Evolutionary conservation across 2,329 filamentous ascomycete species (phyloP).

Genomic region (Neobulgaria alba): DNA sequence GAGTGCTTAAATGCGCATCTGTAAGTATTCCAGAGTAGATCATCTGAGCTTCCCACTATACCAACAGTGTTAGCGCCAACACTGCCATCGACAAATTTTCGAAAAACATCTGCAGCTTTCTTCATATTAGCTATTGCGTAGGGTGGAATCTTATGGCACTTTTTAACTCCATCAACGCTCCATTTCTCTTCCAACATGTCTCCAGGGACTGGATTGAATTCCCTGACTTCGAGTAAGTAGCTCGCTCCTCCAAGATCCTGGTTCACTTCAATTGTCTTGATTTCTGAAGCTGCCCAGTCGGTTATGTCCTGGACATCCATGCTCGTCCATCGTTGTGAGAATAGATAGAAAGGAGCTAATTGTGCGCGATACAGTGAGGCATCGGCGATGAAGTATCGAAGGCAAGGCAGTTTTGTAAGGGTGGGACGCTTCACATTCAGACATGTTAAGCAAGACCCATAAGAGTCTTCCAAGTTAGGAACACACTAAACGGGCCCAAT

Average conservation of each 20-base stretch:
- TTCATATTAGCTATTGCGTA: slow-evolving; percentile 49
- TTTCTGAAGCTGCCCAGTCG: slow-evolving; percentile 45
- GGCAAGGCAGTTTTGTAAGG: slow-evolving; percentile 45
- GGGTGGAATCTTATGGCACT: slow-evolving; percentile 40
- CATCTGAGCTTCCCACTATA: slow-evolving; percentile 31
- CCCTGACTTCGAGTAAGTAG: slow-evolving; percentile 43
- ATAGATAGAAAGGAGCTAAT: slow-evolving; percentile 45
- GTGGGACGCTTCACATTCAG: slow-evolving; percentile 35
- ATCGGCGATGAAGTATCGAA: slow-evolving; percentile 53
- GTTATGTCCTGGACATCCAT: slow-evolving; percentile 47
- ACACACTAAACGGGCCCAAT: slow-evolving; percentile 45
- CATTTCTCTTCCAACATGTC: slow-evolving; percentile 48
- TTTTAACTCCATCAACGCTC: slow-evolving; percentile 38
- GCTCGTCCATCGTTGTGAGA: slow-evolving; percentile 50
- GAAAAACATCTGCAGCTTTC: slow-evolving; percentile 35
- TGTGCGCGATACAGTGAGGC: slow-evolving; percentile 50
- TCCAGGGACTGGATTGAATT: slow-evolving; percentile 45
- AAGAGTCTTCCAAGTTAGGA: slow-evolving; percentile 38
- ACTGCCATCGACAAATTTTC: neutral
- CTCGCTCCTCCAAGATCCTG: slow-evolving; percentile 43
- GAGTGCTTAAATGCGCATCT: slow-evolving; percentile 35
- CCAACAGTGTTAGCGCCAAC: too few relatives aligned
- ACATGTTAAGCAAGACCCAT: slow-evolving; percentile 45
- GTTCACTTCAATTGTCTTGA: slow-evolving; percentile 41
- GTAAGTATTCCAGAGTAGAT: slow-evolving; percentile 43